Conservation (phyloP, 2,329 filamentous ascomycete genomes). For the Ceratocystis diversiconidia region DNA sequence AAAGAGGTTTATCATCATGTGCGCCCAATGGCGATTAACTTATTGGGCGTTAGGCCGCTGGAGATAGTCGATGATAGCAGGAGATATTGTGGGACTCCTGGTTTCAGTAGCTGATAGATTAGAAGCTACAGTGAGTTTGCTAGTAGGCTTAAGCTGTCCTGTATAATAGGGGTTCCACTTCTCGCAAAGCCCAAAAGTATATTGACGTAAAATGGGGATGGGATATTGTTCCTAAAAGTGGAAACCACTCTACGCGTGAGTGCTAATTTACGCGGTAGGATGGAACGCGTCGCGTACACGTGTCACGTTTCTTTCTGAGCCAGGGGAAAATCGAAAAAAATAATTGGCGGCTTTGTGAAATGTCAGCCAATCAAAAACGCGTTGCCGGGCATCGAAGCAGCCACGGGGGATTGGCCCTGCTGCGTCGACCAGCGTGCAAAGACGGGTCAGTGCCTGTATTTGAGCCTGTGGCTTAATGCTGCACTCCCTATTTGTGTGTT, state of each 20-base stretch:
- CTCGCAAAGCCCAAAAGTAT: background rate
- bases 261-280: background rate
- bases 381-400: conserved; percentile 9
- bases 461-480: background rate
- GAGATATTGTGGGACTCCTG: background rate
- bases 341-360: no score
- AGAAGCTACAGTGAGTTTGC: background rate
- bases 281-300: background rate
- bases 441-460: background rate
- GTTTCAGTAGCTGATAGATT: no score
- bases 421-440: background rate
- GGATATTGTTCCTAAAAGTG: background rate
- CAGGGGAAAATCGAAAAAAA: background rate
- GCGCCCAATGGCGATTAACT: background rate
- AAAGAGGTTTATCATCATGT: background rate
- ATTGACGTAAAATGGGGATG: background rate
- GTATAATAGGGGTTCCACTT: background rate
- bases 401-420: background rate
- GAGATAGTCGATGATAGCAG: conserved; percentile 18
- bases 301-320: background rate
- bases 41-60: background rate
- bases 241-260: conserved; percentile 7
- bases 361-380: background rate
- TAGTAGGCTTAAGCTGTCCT: background rate
- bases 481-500: background rate